Base-by-base conservation (phyloP, 2,329 filamentous ascomycete species). In the Helotiales sp. region DNA sequence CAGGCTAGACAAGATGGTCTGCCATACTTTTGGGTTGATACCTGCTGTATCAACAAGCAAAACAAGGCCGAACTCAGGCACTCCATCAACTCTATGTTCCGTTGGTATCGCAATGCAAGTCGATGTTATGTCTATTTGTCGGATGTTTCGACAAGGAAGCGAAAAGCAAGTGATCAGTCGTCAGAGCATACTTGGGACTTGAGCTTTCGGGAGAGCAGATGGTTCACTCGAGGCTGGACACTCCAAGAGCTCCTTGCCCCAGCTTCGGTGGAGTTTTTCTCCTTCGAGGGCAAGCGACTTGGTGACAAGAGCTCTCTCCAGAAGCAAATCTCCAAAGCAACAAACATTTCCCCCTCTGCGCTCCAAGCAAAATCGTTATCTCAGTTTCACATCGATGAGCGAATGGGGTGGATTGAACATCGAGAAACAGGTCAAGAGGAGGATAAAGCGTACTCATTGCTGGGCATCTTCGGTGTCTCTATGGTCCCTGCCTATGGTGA, bases 31-130 rank as follows among this genome's bases (percentile, higher is more conserved):
- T 71, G 68, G 70, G 55, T 71, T 4, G 69, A 71, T 37, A 63
- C 69, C 8, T 72, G 69, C 43, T 71, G 69, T 45, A 71, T 72
- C 26, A 63, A 71, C 54, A 72, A 72, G 52, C 28, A 10, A 4
- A 70, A 62, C 34, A 67, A 58, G 20, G 68, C 69, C 7, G 61
- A 60, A 20, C 59, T 66, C 45, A 32, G 28, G 2, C 43, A 15
- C 15, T 55, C n/a, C 22, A 65, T 65, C n/a, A 65, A 65, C 24
- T 62, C 59, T 11, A 65, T 61, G 63, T 61, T 57, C n/a, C 24
- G 32, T 17, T 71, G 65, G 67, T 71, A 71, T 45, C 11, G 40
- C 13, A 37, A 49, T 1, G 22, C 65, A 15, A 15, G 45, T 28
- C 24, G 63, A 26, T 71, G 67, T 47, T 71, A 70, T 43, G 68